A percentile compares a stretch with the other conserved stretches of the same genome.
Conservation (phyloP, 2,329 filamentous ascomycete species). For the Ophiostoma sp. region DNA sequence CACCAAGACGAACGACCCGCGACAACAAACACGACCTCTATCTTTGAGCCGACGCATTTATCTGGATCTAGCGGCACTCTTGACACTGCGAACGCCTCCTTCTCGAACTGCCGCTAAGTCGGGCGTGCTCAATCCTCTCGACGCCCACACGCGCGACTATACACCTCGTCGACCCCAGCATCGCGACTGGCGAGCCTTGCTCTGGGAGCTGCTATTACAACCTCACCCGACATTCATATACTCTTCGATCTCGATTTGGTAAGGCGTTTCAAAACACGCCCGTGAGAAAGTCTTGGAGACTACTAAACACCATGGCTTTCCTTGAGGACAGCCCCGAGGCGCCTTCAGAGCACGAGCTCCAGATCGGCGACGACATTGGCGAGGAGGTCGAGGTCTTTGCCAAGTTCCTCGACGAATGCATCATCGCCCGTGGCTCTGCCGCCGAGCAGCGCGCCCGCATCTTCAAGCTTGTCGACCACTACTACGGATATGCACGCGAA, state of each 20-base stretch:
- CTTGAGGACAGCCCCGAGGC: constrained; percentile 33
- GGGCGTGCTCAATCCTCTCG: neutral
- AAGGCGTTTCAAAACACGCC: neutral
- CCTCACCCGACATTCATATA: neutral
- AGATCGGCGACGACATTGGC: constrained; percentile 47
- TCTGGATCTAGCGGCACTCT: neutral
- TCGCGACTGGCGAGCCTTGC: neutral
- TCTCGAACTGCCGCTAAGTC: neutral
- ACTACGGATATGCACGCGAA: constrained; percentile 52
- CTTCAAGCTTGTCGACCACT: constrained; percentile 62
- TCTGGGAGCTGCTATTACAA: neutral
- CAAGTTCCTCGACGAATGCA: constrained; percentile 70
- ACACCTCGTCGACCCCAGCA: neutral
- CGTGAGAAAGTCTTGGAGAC: neutral
- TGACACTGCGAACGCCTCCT: neutral
- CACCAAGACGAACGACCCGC: neutral
- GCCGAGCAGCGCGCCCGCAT: constrained; percentile 59
- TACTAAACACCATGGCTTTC: constrained; percentile 27
- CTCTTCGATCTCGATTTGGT: neutral
- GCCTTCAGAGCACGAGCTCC: constrained; percentile 24
- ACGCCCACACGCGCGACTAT: neutral
- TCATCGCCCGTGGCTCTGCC: constrained; percentile 43
- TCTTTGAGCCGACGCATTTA: neutral
- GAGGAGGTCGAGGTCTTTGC: constrained; percentile 85
- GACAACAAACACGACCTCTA: neutral